Evolutionary conservation across 2,329 filamentous ascomycete species (phyloP), one percentile per base, ranked within the genome.

Genomic region (Aphanocladium album): DNA sequence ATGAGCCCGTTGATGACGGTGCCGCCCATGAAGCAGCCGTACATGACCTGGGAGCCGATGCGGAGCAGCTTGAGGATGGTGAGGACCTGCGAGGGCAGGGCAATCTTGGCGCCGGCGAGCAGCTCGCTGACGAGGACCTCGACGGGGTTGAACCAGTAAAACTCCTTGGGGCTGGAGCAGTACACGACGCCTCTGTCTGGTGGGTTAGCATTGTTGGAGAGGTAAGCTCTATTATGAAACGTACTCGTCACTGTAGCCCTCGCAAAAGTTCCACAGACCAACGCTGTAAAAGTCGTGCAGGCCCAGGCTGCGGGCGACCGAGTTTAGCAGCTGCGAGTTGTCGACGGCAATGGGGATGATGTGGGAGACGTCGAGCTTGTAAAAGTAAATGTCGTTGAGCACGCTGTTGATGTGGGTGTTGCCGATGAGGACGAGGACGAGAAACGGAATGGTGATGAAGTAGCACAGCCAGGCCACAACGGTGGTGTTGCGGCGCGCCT

Each of bases 261-360:
- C 90, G 74, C 93, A 98, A 73, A 89, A 96, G 62, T 87, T 89
- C 93, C 93, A 98, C 45, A 97, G 77, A 6, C 93, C 93, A 30
- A 96, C 89, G 68, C 92, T 89, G 74, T 97, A 97, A 76, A 96
- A 97, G 74, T 97, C 93, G 72, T 96, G 91, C 53, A 97, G 81
- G 33, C 93, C 93, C 58, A 97, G 80, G 23, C 89, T 90, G 56
- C 90, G 87, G 4, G 92, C 91, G 65, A 96, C 92, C 50, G 87
- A 91, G 78, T 96, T 96, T 74, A 96, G 89, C 50, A 96, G 81
- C 25, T 82, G 76, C 11, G 86, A 85, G 71, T 92, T 89, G 46
- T 89, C 88, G 17, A 90, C 83, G 5, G 83, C 85, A 37, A 85
- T 78, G 0, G 89, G 89, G 60, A 96, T 88, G 71, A 97, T 89